Evolutionary conservation across 495 filamentous ascomycete genomes (phyloP), one percentile per base, ranked within the genome.

Genomic region (Annulohypoxylon bovei): DNA sequence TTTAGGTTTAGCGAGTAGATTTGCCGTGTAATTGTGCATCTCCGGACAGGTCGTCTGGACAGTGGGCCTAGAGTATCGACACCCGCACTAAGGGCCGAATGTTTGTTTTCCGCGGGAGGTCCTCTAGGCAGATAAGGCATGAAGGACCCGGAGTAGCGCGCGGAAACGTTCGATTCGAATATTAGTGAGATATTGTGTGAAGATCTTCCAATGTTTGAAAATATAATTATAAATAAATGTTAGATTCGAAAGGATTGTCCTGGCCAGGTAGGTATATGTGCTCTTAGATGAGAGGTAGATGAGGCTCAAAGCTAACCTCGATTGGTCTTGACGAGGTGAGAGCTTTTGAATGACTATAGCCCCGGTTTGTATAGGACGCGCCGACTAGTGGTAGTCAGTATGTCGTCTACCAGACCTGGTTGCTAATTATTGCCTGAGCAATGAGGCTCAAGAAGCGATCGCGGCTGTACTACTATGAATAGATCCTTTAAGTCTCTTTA

Each of bases 61-160:
- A 25, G 59, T 67, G 68, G 65, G 61, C 49, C 68, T 27, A 23
- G 53, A 50, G 33, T 53, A 32, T 42, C 49, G 49, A 33, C 33
- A 40, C 58, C 66, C 62, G 56, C 71, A 39, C 65, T 65, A 72
- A 14, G 66, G 33, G 18, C 46, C 60, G 52, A 37, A 57, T 37
- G n/a, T 52, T 20, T 65, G 61, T 61, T 76, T 68, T 76, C 74
- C 74, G 74, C 74, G 74, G 74, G 64, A 54, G 56, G 40, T 52
- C 56, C 59, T 49, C 58, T 67, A n/a, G 42, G 47, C 30, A 62
- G 68, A 76, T 72, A 74, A 59, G 63, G 57, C 6, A 46, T 47
- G 33, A 22, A 57, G 6, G 11, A 55, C 44, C 59, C 69, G 46
- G 27, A 37, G 22, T 47, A 60, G 28, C 59, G 39, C 39, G 8